Evolutionary conservation across 139 green algal genomes (phyloP), one percentile per base, ranked within the genome.

Genomic region (Volvox reticuliferus): DNA sequence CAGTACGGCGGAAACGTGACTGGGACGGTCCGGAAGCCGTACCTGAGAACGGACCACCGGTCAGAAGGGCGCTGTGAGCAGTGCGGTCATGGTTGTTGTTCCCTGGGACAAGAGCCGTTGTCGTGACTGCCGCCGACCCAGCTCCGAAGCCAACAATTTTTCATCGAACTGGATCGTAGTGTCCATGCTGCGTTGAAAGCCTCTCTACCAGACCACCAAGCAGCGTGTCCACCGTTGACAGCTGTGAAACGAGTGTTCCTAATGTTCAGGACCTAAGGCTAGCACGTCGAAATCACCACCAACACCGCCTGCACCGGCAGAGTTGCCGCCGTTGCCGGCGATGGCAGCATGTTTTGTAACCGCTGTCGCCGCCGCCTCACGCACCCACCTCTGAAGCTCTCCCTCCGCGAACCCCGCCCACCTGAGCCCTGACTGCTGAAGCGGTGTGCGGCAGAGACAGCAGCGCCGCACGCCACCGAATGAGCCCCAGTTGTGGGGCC

Each of bases 371-470:
- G 28, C 82, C n/a, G 13, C 32, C 82, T 12, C 82, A 32, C 82
- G n/a, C 55, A 16, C 37, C 55, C 55, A 50, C 20, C 61, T n/a
- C n/a, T 61, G 63, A 61, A 88, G 82, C 62, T 78, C 82, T 21
- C 26, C 82, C 82, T 24, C 62, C 32, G 82, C 30, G 0, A 63
- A 62, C 32, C 32, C 82, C 19, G 20, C 12, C n/a, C 63, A 35
- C 12, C 62, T 50, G 32, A 88, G 62, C 2, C 82, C 82, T 32
- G 1, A 3, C 18, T 21, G 32, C 30, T 33, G 62, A 13, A 88
- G 32, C 62, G 3, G 82, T 65, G 82, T 88, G 82, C 32, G 82
- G 82, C 62, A 88, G 82, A 61, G 82, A 88, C 62, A 88, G 82
- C 82, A 88, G 62, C 62, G 82, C 82, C 6, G 82, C 22, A 33